Evolutionary conservation across 495 filamentous ascomycete genomes (phyloP), one percentile per base, ranked within the genome.

Genomic region (Barbatosphaeria neglecta): DNA sequence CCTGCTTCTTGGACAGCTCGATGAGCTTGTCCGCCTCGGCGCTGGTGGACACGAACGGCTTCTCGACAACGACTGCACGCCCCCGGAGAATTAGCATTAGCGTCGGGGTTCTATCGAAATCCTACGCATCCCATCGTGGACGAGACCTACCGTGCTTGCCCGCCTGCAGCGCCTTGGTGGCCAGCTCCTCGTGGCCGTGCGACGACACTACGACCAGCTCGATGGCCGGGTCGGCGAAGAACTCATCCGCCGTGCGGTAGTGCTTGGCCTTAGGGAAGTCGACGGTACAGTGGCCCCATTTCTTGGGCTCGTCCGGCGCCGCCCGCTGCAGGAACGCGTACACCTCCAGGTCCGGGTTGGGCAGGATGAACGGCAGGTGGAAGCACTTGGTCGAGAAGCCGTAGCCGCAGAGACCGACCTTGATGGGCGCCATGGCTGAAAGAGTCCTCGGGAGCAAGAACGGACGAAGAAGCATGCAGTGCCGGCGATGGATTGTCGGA

Each of bases 311-410:
- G 11, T 28, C 22, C 9, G 62, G 62, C 18, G 60, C 45, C 2
- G 63, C 54, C 2, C 63, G 59, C 41, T 66, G 61, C 25, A 66
- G 50, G 37, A 66, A 64, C 7, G 63, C 70, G 59, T 77, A 81
- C 46, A 69, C 65, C 59, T 82, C 78, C 50, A 82, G 66, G 4
- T 73, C 75, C 1, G 80, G 72, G 58, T 79, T 69, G 19, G 73
- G 66, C 31, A 70, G 61, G 51, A 87, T 77, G 58, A 82, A 81
- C 35, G 84, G 84, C 43, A 88, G 81, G 62, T 87, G 84, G 60
- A 86, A 87, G 60, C 71, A 63, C 52, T 85, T 86, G 37, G 83
- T 79, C 42, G 84, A 82, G 64, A 81, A 69, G 60, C 84, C 61
- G 44, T 62, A 66, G 43, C 61, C 63, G 6, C 62, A 48, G 43